Evolutionary conservation across 148 eudicot genomes (phyloP).

Genomic region (Fagopyrum homotropicum): DNA sequence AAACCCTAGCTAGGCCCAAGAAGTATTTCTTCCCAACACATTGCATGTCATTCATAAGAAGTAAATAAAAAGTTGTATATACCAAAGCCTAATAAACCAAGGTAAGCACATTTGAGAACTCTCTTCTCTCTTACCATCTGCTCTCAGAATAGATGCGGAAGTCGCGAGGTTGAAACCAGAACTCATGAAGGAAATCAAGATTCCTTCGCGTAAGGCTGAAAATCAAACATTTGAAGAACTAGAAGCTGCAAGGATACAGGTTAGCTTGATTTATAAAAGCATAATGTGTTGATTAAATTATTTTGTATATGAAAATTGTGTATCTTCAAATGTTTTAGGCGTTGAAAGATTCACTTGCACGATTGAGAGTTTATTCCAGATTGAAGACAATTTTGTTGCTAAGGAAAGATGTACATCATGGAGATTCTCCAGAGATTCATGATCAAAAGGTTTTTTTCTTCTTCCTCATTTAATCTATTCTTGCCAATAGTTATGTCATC

Average conservation of each 20-base stretch:
- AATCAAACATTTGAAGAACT: conserved; percentile 22
- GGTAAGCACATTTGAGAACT: not conserved
- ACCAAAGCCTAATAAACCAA: not conserved
- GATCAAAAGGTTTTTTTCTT: conserved; percentile 37
- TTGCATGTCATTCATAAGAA: not conserved
- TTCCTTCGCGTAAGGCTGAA: conserved; percentile 20
- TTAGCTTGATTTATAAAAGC: conserved; percentile 18
- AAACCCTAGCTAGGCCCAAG: no score
- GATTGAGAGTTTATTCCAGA: conserved; percentile 37
- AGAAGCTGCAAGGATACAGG: conserved; percentile 34
- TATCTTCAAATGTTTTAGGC: conserved; percentile 11
- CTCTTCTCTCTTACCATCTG: conserved; percentile 24
- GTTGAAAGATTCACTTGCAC: conserved; percentile 38
- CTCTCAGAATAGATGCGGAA: conserved; percentile 72
- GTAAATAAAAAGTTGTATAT: not conserved
- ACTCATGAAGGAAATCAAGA: conserved; percentile 24
- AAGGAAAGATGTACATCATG: conserved; percentile 33
- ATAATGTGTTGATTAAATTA: not conserved
- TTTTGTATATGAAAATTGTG: not conserved
- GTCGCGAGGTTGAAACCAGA: conserved; percentile 35
- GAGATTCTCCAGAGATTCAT: conserved; percentile 47
- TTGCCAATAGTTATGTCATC: no score
- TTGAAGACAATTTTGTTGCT: conserved; percentile 41
- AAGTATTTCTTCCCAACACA: no score
- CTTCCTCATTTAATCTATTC: not conserved